phyloP scores from a whole-genome alignment of 1,139 yeast species.

The Saccharomyces hybrid region DNA sequence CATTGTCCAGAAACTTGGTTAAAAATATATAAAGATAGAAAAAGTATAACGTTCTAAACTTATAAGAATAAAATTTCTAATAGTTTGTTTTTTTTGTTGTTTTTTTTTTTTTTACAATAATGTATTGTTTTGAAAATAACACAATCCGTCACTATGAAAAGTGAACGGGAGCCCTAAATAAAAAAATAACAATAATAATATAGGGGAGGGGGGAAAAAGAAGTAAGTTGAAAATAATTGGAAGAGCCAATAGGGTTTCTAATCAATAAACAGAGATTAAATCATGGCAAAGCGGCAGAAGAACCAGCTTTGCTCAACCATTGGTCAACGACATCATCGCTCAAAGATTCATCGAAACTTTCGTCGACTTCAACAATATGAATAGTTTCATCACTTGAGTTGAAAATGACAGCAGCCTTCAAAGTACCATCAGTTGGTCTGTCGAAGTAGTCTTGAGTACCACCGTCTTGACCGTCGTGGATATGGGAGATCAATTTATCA shows the following conservation, averaged over 20 bases:
- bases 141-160: background rate
- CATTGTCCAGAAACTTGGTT: background rate
- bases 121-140: slow-evolving; percentile 2
- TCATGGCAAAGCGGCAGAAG: slow-evolving; percentile 38
- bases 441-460: slow-evolving; percentile 80
- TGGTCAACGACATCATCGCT: slow-evolving; percentile 44
- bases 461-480: slow-evolving; percentile 90
- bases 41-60: background rate
- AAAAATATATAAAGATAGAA: background rate
- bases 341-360: slow-evolving; percentile 49
- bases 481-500: slow-evolving; percentile 64
- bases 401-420: slow-evolving; percentile 90
- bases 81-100: too few species aligned
- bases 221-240: background rate
- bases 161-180: background rate
- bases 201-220: background rate
- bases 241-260: background rate
- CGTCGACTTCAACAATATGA: slow-evolving; percentile 53
- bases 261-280: background rate
- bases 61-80: background rate
- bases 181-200: background rate
- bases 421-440: slow-evolving; percentile 70
- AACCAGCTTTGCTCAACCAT: slow-evolving; percentile 50
- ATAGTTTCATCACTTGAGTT: slow-evolving; percentile 45
- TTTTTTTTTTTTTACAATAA: background rate